Conservation (phyloP, 2,329 filamentous ascomycete genomes). For the Arthrobotrys pseudoclavata region DNA sequence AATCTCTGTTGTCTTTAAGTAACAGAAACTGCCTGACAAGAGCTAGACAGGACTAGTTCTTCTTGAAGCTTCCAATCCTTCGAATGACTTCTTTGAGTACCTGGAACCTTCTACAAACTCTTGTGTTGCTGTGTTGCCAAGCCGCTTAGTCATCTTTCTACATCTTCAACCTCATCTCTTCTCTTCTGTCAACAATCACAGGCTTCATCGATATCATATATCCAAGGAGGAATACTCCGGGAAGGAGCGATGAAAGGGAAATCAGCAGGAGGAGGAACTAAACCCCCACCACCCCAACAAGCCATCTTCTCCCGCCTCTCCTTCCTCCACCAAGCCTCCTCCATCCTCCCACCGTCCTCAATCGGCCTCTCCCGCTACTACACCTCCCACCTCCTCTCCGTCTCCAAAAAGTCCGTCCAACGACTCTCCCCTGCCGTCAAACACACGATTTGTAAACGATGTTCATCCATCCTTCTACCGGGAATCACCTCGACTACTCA, state of each 20-base stretch:
- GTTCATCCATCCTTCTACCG: constrained; percentile 34
- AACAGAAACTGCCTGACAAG: constrained; percentile 2
- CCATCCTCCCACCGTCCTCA: constrained; percentile 30
- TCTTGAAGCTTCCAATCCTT: constrained; percentile 15
- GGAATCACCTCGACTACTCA: constrained; percentile 41
- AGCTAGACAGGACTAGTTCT: not conserved
- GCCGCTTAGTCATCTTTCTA: constrained; percentile 7
- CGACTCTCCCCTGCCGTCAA: constrained; percentile 42
- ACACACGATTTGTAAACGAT: constrained; percentile 48
- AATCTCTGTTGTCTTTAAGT: not conserved
- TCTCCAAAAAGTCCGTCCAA: constrained; percentile 56
- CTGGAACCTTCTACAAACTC: constrained; percentile 56
- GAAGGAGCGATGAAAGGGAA: not conserved
- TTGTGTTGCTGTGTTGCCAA: constrained; percentile 43
- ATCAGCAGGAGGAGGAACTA: not conserved
- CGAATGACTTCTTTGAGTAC: not conserved
- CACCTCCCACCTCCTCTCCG: constrained; percentile 44
- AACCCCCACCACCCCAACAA: constrained; percentile 28
- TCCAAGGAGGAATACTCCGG: too few relatives aligned
- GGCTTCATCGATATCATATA: too few relatives aligned
- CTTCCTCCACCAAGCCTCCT: constrained; percentile 51
- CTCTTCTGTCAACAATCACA: not conserved
- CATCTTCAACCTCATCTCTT: not conserved
- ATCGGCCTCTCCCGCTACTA: constrained; percentile 50
- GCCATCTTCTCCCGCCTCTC: constrained; percentile 49